phyloP scores from a whole-genome alignment of 1,139 yeast species.

The Petasospora rhodanensis region DNA sequence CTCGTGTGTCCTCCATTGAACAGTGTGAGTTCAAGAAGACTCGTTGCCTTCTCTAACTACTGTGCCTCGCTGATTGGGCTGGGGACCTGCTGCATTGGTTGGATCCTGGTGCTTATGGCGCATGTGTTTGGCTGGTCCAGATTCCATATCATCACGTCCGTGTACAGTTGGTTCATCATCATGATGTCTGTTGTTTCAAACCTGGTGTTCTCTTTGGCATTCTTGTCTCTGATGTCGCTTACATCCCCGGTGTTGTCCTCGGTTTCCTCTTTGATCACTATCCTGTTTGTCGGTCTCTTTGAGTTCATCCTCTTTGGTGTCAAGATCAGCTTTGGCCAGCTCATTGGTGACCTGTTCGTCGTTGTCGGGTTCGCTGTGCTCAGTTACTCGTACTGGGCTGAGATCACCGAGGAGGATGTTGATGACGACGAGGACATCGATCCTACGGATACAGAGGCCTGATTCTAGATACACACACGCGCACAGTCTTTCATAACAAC shows the following conservation, averaged over 20 bases:
- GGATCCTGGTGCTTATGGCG: conserved; percentile 45
- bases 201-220: conserved; percentile 65
- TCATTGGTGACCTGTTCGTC: conserved; percentile 54
- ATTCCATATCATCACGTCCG: conserved; percentile 49
- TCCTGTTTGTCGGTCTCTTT: conserved; percentile 71
- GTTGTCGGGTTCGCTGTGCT: conserved; percentile 65
- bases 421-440: conserved; percentile 37
- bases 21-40: conserved; percentile 46
- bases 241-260: conserved; percentile 85
- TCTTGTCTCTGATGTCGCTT: conserved; percentile 74
- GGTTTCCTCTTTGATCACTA: conserved; percentile 75
- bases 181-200: conserved; percentile 55
- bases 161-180: conserved; percentile 41
- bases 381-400: conserved; percentile 71
- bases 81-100: conserved; percentile 48
- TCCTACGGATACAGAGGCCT: conserved; percentile 17
- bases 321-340: conserved; percentile 42
- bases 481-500: too few species aligned
- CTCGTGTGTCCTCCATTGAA: conserved; percentile 69
- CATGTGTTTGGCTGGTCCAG: conserved; percentile 54
- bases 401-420: conserved; percentile 60
- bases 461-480: too few species aligned
- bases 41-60: conserved; percentile 55
- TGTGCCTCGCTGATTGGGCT: conserved; percentile 56
- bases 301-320: conserved; percentile 73